Conservation (phyloP, 495 filamentous ascomycete species). For the Penicillium arizonense region DNA sequence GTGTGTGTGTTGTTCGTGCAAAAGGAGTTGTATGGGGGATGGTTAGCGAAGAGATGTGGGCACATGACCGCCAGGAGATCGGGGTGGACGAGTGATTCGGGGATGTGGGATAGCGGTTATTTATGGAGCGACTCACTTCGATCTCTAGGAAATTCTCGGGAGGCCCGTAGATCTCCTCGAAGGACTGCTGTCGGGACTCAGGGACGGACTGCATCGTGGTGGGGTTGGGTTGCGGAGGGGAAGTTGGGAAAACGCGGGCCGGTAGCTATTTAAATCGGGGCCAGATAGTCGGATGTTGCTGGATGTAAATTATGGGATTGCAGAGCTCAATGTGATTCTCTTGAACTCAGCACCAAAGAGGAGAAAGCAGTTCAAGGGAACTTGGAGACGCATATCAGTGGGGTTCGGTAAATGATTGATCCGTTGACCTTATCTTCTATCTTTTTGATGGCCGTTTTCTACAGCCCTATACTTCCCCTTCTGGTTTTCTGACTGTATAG, state of each 20-base stretch:
- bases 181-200: slow-evolving; percentile 85
- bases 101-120: background rate
- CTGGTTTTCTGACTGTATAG: too few relatives aligned
- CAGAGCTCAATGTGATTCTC: too few relatives aligned
- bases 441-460: background rate
- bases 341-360: background rate
- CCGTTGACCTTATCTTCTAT: background rate
- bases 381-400: background rate
- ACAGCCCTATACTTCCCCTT: background rate
- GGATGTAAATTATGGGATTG: too few relatives aligned
- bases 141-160: slow-evolving; percentile 99
- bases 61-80: slow-evolving; percentile 7
- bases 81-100: background rate
- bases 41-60: slow-evolving; percentile 6
- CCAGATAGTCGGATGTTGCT: too few relatives aligned
- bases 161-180: slow-evolving; percentile 98
- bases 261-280: background rate
- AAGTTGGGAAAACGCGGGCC: background rate
- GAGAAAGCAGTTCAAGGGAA: background rate
- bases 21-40: slow-evolving; percentile 5
- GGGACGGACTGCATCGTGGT: slow-evolving; percentile 76
- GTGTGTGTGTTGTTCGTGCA: background rate
- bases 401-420: background rate
- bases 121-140: slow-evolving; percentile 59
- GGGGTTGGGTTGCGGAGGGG: slow-evolving; percentile 5